Base-by-base conservation (phyloP, 768 basidiomycete genomes). In the Termitomyces sp. region DNA sequence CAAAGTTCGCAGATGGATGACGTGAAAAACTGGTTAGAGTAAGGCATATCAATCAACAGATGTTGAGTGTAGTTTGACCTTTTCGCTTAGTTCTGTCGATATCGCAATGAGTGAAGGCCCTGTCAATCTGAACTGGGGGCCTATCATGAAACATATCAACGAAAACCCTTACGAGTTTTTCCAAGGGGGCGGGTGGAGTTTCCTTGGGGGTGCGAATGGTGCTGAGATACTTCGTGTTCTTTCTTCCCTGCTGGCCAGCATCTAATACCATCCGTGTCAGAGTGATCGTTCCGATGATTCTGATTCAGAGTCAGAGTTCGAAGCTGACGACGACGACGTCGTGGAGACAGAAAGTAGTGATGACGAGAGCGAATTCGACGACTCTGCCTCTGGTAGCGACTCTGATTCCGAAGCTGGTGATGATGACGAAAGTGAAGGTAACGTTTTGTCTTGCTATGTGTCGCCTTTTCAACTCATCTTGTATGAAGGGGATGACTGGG, bases 1-100 rank as follows among this genome's bases (percentile, higher is more conserved):
- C 94, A 92, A 29, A 91, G 85, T 59, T 77, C 85, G 2, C 90
- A 94, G 67, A 85, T 98, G 69, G 97, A 99, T 69, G 95, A 96
- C 66, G 96, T 99, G 64, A 98, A 98, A 77, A 96, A 97, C 69
- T 99, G 97, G 97, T 83, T 99, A 25, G 95, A 99, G 94, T 98
- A 72, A 65, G 93, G 93, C 34, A 29, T 3, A 43, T 32, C 17
- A 4, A 37, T 14, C 40, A 56, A 56, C 47, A 40, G 43, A 63
- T 31, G 29, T 57, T 37, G 36, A 14, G 20, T 47, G 46, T 48
- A 65, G 51, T 67, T 59, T 63, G 34, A 63, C 43, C 10, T 43
- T 17, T 38, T 36, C 31, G 15, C 32, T 37, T 60, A 98, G 96
- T 70, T 98, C 96, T 5, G 95, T 98, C 59, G 97, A 99, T 70